Evolutionary conservation across 495 filamentous ascomycete species (phyloP).

Genomic region (Schizothecium vesticola): DNA sequence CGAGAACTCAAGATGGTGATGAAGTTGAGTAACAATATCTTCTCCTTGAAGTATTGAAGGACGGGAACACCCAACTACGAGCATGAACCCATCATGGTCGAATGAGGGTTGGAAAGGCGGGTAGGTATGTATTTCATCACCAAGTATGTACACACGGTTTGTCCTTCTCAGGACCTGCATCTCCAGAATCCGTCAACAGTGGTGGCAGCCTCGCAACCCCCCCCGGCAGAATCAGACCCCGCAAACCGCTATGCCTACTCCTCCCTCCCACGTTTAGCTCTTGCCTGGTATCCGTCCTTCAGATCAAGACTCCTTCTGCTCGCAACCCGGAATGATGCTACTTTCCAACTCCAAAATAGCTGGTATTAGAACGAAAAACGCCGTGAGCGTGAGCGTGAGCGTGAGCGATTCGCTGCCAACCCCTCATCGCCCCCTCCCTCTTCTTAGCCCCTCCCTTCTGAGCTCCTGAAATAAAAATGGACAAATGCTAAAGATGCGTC

Average conservation of each 20-base stretch:
- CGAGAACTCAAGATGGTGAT: neutral
- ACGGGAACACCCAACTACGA: no score
- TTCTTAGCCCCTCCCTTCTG: neutral
- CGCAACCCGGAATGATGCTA: neutral
- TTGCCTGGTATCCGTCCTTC: neutral
- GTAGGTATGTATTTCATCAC: neutral
- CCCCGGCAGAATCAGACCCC: neutral
- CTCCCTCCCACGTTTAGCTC: neutral
- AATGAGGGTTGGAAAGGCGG: no score
- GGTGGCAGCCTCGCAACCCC: no score
- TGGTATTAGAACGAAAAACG: neutral
- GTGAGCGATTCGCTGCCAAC: neutral
- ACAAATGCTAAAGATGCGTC: neutral
- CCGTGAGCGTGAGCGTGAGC: neutral
- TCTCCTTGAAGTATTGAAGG: neutral
- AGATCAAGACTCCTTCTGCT: neutral
- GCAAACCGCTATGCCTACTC: neutral
- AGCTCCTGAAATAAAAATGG: neutral
- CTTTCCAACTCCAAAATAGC: neutral
- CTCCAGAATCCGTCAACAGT: neutral
- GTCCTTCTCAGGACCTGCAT: neutral
- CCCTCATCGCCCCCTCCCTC: no score
- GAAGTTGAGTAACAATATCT: neutral
- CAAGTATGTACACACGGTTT: neutral
- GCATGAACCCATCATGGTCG: no score